These are phyloP conservation scores for Papiliotrema laurentii DNA, from an alignment of 1,284 basidiomycete species.

Conservation along the genomic window DNA sequence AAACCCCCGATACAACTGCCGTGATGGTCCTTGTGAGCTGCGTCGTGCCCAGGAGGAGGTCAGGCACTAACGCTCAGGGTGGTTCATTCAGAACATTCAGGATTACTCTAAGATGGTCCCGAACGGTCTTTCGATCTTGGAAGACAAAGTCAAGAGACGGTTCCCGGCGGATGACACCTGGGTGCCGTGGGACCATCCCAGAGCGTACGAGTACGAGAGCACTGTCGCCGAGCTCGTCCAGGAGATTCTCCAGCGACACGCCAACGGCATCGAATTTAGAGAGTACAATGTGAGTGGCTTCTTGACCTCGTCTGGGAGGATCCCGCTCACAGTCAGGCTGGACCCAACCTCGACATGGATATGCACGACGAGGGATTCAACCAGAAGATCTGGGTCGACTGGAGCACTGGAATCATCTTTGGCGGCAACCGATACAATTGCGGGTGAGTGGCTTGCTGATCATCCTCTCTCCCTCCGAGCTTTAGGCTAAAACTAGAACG, in stretches of 20 bases:
- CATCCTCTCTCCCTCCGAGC: not conserved
- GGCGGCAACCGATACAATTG: constrained; percentile 72
- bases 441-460: constrained; percentile 22
- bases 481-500: constrained; percentile 55
- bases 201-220: constrained; percentile 73
- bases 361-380: constrained; percentile 92
- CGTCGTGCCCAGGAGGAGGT: constrained; percentile 48
- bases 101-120: constrained; percentile 84
- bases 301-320: not conserved
- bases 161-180: constrained; percentile 92
- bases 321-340: constrained; percentile 54
- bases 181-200: constrained; percentile 84
- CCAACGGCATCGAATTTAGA: constrained; percentile 84
- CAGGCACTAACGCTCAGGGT: constrained; percentile 72
- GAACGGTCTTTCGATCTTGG: constrained; percentile 73
- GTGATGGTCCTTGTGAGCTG: constrained; percentile 28
- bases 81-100: constrained; percentile 98
- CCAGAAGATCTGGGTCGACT: constrained; percentile 89
- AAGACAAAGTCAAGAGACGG: constrained; percentile 76
- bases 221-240: constrained; percentile 91
- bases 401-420: constrained; percentile 83
- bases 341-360: constrained; percentile 87
- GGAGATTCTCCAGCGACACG: constrained; percentile 92
- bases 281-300: constrained; percentile 66
- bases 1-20: constrained; percentile 63